Evolutionary conservation across 371 early-diverging fungal species (phyloP), one percentile per base, ranked within the genome.

Genomic region (Dichotomocladium elegans): DNA sequence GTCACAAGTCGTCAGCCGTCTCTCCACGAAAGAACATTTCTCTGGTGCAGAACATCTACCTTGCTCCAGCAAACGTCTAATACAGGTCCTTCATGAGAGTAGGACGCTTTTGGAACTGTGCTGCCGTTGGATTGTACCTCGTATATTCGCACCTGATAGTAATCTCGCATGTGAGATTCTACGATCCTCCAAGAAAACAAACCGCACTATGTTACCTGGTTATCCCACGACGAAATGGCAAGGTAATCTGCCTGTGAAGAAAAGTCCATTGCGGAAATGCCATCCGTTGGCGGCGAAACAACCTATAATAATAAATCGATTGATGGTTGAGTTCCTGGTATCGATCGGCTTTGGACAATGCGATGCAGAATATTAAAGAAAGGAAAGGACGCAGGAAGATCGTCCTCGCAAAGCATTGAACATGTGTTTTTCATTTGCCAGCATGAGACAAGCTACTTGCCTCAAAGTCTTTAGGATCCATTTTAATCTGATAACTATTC

Each of bases 201-300:
- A 29, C 27, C 4, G 3, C 2, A 11, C n/a, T 11, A 28, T 19
- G 57, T 41, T 80, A 91, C 95, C 70, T 88, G 85, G 66, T 91
- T 91, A 72, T 96, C 95, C 96, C 97, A 97, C 7, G 93, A 92
- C 15, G 89, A 75, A 0, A 88, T 94, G 3, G 94, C 88, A 26
- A 97, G 67, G 34, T 79, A 88, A 65, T 97, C 90, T 8, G 89
- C 89, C 53, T 79, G 77, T 9, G 94, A 83, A 25, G 86, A 85
- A 66, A 93, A 95, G n/a, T 78, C 64, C 42, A 97, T 51, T 21
- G 73, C 81, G 11, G 91, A 89, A 55, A 94, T 82, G 28, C 88
- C 72, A 67, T 97, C 98, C n/a, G 76, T 62, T n/a, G 92, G 92
- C 40, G 88, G 85, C 34, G 75, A 70, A 12, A 77, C 66, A 41